phyloP scores from a whole-genome alignment of 192 early-diverging fungal genomes.

The Coemansia sp. region DNA sequence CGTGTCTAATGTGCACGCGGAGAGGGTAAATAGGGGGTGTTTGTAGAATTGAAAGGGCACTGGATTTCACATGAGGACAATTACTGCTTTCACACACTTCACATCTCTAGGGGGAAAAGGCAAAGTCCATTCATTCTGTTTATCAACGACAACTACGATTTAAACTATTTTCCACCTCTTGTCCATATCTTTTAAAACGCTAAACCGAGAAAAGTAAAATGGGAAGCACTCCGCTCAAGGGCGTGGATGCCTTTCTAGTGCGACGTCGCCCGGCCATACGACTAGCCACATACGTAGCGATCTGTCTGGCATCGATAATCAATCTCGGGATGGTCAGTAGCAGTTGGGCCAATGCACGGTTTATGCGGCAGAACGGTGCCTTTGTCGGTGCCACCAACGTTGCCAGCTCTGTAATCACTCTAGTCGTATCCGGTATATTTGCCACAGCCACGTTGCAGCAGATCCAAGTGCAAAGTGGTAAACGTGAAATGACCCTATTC shows the following conservation, averaged over 20 bases:
- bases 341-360: slow-evolving; percentile 43
- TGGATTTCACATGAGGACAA: neutral
- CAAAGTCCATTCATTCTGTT: neutral
- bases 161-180: neutral
- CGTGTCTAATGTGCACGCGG: neutral
- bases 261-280: slow-evolving; percentile 39
- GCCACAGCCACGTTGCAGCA: slow-evolving; percentile 22
- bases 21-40: too few species aligned
- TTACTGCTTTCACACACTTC: neutral
- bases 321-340: slow-evolving; percentile 42
- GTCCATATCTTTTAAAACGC: neutral
- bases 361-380: slow-evolving; percentile 50
- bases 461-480: neutral
- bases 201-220: slow-evolving; percentile 10
- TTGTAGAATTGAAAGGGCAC: too few species aligned
- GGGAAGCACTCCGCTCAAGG: slow-evolving; percentile 37
- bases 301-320: slow-evolving; percentile 34
- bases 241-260: slow-evolving; percentile 35
- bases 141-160: neutral
- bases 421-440: slow-evolving; percentile 20
- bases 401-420: slow-evolving; percentile 24
- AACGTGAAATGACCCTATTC: neutral
- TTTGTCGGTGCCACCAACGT: slow-evolving; percentile 30
- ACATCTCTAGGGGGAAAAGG: neutral
- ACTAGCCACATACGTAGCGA: slow-evolving; percentile 12